phyloP scores from a whole-genome alignment of 805 yeast genomes.

The Wickerhamomyces pijperi region DNA sequence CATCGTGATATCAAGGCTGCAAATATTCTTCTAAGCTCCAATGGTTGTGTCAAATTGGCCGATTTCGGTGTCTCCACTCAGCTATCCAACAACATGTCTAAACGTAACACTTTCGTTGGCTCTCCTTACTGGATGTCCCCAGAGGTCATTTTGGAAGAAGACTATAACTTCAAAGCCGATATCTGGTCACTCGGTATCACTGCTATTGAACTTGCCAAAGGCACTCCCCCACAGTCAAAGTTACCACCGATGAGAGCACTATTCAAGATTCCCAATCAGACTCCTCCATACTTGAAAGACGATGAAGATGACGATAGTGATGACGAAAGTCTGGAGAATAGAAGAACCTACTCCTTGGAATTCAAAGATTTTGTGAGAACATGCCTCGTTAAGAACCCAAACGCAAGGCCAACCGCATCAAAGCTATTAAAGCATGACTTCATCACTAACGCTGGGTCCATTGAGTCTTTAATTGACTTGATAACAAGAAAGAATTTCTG shows the following conservation, averaged over 20 bases:
- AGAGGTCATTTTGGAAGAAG: conserved; percentile 88
- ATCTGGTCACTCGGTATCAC: conserved; percentile 97
- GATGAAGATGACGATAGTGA: conserved; percentile 25
- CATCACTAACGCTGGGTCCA: conserved; percentile 26
- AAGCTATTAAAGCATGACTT: conserved; percentile 53
- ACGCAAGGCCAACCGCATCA: conserved; percentile 52
- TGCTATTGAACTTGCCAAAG: conserved; percentile 85
- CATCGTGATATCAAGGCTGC: conserved; percentile 95
- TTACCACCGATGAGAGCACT: conserved; percentile 31
- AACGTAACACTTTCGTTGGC: conserved; percentile 61
- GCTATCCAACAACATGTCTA: conserved; percentile 50
- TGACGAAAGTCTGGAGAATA: background rate
- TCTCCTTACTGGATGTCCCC: conserved; percentile 99
- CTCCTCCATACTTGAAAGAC: conserved; percentile 89
- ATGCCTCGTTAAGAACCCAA: conserved; percentile 67
- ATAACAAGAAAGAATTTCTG: conserved; percentile 33
- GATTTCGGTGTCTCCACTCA: conserved; percentile 95
- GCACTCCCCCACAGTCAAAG: conserved; percentile 95
- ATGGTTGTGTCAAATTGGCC: conserved; percentile 77
- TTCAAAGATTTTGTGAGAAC: conserved; percentile 58
- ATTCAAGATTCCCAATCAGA: conserved; percentile 37
- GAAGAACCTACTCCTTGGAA: conserved; percentile 33
- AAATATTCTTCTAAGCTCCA: conserved; percentile 59
- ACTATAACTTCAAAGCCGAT: conserved; percentile 80
- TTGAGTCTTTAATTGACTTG: conserved; percentile 23